phyloP scores from a whole-genome alignment of 805 yeast genomes.

The Saccharomycopsis malanga region DNA sequence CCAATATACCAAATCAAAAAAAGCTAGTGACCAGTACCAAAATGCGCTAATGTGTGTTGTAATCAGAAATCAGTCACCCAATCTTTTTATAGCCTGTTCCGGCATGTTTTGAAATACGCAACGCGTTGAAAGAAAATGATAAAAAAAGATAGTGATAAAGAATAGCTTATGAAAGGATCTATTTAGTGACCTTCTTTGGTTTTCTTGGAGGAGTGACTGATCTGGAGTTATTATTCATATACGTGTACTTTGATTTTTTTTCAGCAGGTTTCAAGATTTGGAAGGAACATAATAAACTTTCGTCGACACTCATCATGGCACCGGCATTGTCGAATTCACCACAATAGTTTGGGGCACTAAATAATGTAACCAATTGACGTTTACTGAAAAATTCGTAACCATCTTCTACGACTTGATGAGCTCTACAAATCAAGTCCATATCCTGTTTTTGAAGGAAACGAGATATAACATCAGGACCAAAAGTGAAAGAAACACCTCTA shows the following conservation, averaged over 20 bases:
- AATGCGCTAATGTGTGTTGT: no score
- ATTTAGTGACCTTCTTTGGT: constrained; percentile 44
- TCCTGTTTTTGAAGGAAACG: constrained; percentile 95
- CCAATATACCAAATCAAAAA: no score
- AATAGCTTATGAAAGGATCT: no score
- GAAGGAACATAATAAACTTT: constrained; percentile 90
- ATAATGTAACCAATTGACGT: constrained; percentile 91
- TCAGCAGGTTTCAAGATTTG: constrained; percentile 97
- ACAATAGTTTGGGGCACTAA: constrained; percentile 97
- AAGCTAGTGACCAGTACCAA: no score
- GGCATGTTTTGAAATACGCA: no score
- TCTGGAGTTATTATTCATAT: constrained; percentile 36
- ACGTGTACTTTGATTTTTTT: constrained; percentile 70
- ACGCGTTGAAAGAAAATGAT: no score
- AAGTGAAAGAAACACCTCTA: constrained; percentile 98
- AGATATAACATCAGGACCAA: constrained; percentile 98
- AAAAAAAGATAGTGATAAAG: no score
- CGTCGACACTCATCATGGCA: constrained; percentile 99
- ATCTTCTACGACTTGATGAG: constrained; percentile 98
- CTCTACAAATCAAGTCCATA: constrained; percentile 96
- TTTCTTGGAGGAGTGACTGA: constrained; percentile 56
- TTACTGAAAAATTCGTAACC: constrained; percentile 96
- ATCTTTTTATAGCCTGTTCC: no score
- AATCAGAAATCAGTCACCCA: no score
- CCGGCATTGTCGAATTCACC: constrained; percentile 99